phyloP scores from a whole-genome alignment of 2,329 filamentous ascomycete genomes.

The Ascochyta lentis region DNA sequence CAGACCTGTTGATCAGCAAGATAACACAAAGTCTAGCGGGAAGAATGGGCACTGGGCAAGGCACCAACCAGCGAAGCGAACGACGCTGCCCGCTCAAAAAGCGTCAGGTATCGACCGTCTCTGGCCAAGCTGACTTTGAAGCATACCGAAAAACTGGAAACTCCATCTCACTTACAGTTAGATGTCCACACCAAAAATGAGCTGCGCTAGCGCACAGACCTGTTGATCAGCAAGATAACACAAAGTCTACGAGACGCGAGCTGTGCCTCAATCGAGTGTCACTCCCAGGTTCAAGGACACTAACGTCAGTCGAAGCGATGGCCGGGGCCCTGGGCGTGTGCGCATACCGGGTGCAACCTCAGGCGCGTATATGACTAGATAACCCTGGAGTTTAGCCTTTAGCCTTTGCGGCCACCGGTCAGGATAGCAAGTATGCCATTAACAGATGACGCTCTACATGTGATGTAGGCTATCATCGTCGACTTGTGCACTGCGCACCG shows the following conservation, averaged over 20 bases:
- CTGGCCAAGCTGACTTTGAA: constrained; percentile 1
- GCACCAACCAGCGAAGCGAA: too few relatives aligned
- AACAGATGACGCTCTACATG: background rate
- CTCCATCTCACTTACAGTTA: background rate
- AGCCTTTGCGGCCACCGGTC: constrained; percentile 41
- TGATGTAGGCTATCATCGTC: background rate
- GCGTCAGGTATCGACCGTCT: background rate
- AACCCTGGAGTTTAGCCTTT: constrained; percentile 45
- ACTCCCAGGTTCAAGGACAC: constrained; percentile 40
- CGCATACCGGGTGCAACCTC: constrained; percentile 26
- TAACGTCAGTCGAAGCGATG: constrained; percentile 29
- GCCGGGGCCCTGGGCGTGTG: constrained; percentile 38
- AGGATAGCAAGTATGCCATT: constrained; percentile 1
- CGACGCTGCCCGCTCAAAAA: background rate
- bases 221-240: constrained; percentile 36
- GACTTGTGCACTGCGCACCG: background rate
- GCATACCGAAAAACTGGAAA: background rate
- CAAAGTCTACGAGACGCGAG: constrained; percentile 28
- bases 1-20: constrained; percentile 36
- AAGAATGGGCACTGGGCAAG: too few relatives aligned
- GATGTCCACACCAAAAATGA: background rate
- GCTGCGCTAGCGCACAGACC: constrained; percentile 32
- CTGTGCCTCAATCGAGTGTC: constrained; percentile 42
- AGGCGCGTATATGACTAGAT: constrained; percentile 13
- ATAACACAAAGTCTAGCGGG: constrained; percentile 35